These are phyloP conservation scores for Margaritispora aquatica DNA, from an alignment of 495 filamentous ascomycete genomes.

Conservation along the genomic window DNA sequence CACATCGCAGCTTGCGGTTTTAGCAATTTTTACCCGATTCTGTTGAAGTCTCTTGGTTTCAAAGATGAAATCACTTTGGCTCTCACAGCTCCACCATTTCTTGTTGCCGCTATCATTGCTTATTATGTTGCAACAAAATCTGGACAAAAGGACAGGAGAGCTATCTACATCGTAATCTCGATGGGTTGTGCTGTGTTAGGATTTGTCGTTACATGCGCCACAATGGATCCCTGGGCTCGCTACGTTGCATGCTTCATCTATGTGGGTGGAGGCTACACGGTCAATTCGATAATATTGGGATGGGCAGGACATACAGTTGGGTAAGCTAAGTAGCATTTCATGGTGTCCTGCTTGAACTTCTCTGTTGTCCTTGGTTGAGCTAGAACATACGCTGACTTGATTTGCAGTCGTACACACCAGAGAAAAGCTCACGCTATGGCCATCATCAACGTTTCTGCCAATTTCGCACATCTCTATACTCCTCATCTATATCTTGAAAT, in stretches of 20 bases:
- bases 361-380: no score
- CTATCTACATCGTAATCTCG: constrained; percentile 37
- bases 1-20: constrained; percentile 37
- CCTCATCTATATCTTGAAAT: no score
- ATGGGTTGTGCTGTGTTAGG: constrained; percentile 34
- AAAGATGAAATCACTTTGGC: constrained; percentile 43
- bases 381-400: no score
- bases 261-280: constrained; percentile 33
- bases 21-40: constrained; percentile 50
- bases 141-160: constrained; percentile 36
- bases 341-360: no score
- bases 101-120: constrained; percentile 31
- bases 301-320: no score
- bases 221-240: constrained; percentile 32
- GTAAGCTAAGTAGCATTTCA: no score
- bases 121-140: constrained; percentile 33
- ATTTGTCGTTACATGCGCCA: constrained; percentile 32
- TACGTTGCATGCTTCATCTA: constrained; percentile 40
- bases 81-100: constrained; percentile 43
- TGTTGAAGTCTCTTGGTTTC: constrained; percentile 46
- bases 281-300: constrained; percentile 39
- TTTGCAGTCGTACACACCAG: no score
- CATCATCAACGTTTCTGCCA: no score
- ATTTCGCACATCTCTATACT: no score
- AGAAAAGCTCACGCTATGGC: no score